Base-by-base conservation (phyloP, 176 grass and related monocot genomes). In the Alopecurus myosuroides region DNA sequence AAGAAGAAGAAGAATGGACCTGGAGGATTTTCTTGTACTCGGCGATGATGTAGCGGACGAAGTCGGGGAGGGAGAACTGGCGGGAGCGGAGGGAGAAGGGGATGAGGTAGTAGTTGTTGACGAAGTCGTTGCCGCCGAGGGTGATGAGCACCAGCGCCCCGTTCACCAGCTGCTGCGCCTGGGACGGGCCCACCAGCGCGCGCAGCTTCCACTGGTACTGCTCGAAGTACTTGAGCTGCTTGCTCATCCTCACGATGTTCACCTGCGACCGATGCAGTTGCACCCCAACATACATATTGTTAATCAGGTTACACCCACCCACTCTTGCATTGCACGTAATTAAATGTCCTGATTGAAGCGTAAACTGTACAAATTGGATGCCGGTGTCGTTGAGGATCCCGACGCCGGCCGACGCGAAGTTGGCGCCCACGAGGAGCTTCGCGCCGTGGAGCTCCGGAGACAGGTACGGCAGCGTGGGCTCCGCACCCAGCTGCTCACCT, bases 41-140 rank as follows among this genome's bases (percentile, higher is more conserved):
- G 29, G 72, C 70, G 71, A 89, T 58, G 81, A 94, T 7, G 82
- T 89, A 94, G 36, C 88, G 83, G 30, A 94, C 92, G 64, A 87
- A 94, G 77, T 92, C 92, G 1, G 92, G 92, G 28, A 94, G 89
- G n/a, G 92, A 6, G 84, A 97, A 97, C 87, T 97, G 51, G 76
- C 79, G 82, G 58, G 85, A 94, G 37, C 94, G 92, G 1, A 87
- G 61, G 25, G 94, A 92, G 70, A 80, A 89, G 74, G 92, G 92
- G 58, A 88, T 30, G 50, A 98, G 89, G 93, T 98, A 98, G 84
- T 98, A 98, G 93, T 98, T 98, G 93, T 98, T 98, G 1, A 98
- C 96, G 76, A 98, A 98, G 86, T 98, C 96, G 58, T 98, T 98
- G 77, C 96, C 96, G 10, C 96, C 96, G 6, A 98, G 51, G 25